These are phyloP conservation scores for Magnaporthales sp. DNA, from an alignment of 2,329 filamentous ascomycete genomes.

Conservation along the genomic window DNA sequence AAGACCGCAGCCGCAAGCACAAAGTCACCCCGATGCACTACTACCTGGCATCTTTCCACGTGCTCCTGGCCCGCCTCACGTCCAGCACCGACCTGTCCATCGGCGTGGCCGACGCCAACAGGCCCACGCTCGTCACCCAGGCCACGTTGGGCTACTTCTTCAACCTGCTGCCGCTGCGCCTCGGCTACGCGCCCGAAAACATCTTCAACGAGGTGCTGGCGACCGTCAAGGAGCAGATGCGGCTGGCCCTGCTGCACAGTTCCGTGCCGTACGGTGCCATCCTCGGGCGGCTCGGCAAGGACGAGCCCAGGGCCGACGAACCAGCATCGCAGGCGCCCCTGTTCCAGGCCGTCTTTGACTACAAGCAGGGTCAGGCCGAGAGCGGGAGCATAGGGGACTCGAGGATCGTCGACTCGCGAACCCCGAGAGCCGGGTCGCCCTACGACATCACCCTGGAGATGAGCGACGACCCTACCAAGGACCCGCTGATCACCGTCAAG, in stretches of 20 bases:
- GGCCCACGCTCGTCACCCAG: not conserved
- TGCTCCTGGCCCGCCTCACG: not conserved
- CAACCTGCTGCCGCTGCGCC: not conserved
- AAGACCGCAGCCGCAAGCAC: too few relatives aligned
- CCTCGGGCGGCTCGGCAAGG: not conserved
- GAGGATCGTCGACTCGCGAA: not conserved
- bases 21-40: not conserved
- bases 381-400: not conserved
- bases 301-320: not conserved
- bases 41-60: not conserved
- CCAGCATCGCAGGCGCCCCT: not conserved
- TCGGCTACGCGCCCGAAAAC: too few relatives aligned
- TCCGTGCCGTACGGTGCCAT: not conserved
- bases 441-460: not conserved
- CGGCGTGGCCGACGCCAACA: not conserved
- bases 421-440: not conserved
- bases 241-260: conserved; percentile 1
- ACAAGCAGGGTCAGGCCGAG: not conserved
- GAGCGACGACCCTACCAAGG: not conserved
- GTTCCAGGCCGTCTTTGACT: not conserved
- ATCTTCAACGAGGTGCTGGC: conserved; percentile 5
- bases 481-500: not conserved
- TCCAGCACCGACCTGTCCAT: not conserved
- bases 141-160: not conserved
- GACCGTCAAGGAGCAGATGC: not conserved